These are phyloP conservation scores for Fusarium poae DNA, from an alignment of 2,329 filamentous ascomycete species.

Conservation along the genomic window DNA sequence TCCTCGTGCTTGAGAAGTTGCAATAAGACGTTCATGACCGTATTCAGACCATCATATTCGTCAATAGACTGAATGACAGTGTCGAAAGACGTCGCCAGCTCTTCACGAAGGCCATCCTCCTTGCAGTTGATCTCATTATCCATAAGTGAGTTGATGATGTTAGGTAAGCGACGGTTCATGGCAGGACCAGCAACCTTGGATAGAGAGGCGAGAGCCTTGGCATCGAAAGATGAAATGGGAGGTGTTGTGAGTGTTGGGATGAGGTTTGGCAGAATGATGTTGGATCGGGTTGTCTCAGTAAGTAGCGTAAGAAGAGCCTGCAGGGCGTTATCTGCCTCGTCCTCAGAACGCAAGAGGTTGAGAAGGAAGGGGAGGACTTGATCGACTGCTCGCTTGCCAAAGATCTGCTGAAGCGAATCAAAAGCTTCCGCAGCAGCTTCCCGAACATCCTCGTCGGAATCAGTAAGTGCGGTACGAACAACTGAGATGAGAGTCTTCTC, in stretches of 20 bases:
- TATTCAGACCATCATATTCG: constrained; percentile 95
- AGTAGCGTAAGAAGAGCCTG: constrained; percentile 93
- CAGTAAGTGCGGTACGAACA: constrained; percentile 90
- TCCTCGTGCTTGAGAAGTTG: constrained; percentile 92
- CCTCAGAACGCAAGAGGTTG: constrained; percentile 86
- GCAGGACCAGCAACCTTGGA: constrained; percentile 90
- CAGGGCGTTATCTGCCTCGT: constrained; percentile 90
- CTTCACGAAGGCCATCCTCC: constrained; percentile 78
- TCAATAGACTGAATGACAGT: constrained; percentile 93
- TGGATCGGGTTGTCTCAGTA: constrained; percentile 92
- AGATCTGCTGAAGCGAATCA: constrained; percentile 90
- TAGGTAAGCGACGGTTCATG: constrained; percentile 90
- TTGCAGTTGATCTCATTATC: constrained; percentile 86
- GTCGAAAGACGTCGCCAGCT: constrained; percentile 86
- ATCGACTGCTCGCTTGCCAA: constrained; percentile 95
- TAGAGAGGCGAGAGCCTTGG: constrained; percentile 90
- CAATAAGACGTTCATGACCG: constrained; percentile 93
- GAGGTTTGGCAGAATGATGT: constrained; percentile 95
- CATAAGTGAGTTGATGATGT: constrained; percentile 93
- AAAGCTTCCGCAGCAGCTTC: constrained; percentile 98
- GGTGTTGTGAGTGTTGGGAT: constrained; percentile 92
- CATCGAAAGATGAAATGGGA: constrained; percentile 95
- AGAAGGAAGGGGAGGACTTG: constrained; percentile 94
- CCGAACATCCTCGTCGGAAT: constrained; percentile 88
- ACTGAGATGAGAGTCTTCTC: constrained; percentile 96